phyloP scores from a whole-genome alignment of 306 rosid genomes.

The Medicago ruthenica region DNA sequence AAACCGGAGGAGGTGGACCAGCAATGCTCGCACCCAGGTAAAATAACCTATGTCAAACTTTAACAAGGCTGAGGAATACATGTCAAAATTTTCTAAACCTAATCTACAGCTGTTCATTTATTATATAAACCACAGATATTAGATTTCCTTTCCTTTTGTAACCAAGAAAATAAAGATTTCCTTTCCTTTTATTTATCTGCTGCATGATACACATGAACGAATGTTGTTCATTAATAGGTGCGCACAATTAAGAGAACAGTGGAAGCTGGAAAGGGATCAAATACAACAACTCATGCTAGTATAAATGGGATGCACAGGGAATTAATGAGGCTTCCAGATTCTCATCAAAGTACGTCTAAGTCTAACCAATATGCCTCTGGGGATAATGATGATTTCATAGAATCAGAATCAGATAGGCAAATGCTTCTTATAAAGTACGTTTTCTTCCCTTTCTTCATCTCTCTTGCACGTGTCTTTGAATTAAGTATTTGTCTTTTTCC shows the following conservation, averaged over 20 bases:
- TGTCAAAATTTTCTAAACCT: constrained; percentile 19
- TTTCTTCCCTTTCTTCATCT: constrained; percentile 8
- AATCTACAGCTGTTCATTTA: constrained; percentile 5
- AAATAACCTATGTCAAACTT: constrained; percentile 33
- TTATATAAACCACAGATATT: not conserved
- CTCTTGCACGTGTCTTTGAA: constrained; percentile 15
- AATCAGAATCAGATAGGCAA: constrained; percentile 94
- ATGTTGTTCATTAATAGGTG: constrained; percentile 59
- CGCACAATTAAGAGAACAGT: constrained; percentile 67
- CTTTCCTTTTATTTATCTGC: constrained; percentile 17
- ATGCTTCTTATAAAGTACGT: constrained; percentile 89
- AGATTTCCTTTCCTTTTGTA: constrained; percentile 2
- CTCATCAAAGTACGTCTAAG: constrained; percentile 60
- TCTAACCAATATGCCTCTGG: constrained; percentile 61
- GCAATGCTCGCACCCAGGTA: constrained; percentile 90
- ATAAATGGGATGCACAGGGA: constrained; percentile 76
- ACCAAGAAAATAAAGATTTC: not conserved
- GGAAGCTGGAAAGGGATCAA: constrained; percentile 64
- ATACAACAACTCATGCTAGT: constrained; percentile 42
- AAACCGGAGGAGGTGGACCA: constrained; percentile 91
- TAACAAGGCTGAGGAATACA: constrained; percentile 27
- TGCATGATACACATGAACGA: constrained; percentile 36
- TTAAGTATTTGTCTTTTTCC: constrained; percentile 28
- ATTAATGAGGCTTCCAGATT: constrained; percentile 83
- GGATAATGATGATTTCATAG: constrained; percentile 75